phyloP scores from a whole-genome alignment of 306 rosid genomes.

The Begonia masoniana region DNA sequence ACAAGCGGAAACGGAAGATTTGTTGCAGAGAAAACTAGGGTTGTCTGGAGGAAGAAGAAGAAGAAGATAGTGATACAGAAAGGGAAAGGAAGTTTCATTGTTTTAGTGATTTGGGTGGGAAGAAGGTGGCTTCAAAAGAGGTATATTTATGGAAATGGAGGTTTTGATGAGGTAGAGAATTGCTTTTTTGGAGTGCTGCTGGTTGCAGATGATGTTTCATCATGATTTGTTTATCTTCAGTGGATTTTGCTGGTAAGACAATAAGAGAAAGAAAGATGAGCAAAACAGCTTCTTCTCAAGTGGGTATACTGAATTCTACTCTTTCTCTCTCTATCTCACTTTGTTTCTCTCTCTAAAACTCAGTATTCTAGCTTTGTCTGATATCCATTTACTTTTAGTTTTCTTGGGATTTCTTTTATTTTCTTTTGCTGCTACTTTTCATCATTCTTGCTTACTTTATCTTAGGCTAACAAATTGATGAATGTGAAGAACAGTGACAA shows the following conservation, averaged over 20 bases:
- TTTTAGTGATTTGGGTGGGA: constrained; percentile 34
- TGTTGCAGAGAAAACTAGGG: constrained; percentile 23
- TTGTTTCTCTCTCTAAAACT: constrained; percentile 13
- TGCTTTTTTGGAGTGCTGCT: constrained; percentile 95
- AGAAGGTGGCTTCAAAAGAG: constrained; percentile 22
- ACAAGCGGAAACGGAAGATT: constrained; percentile 39
- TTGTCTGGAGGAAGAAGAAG: constrained; percentile 18
- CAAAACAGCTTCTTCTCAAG: constrained; percentile 7
- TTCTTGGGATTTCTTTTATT: constrained; percentile 41
- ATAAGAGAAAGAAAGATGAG: constrained; percentile 7
- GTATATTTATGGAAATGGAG: constrained; percentile 65
- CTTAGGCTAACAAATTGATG: constrained; percentile 45
- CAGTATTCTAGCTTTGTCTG: constrained; percentile 69
- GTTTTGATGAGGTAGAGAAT: constrained; percentile 50
- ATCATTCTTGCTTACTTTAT: constrained; percentile 94
- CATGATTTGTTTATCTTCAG: constrained; percentile 49
- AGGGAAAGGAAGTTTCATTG: constrained; percentile 55
- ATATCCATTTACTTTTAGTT: constrained; percentile 56
- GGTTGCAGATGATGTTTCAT: constrained; percentile 80
- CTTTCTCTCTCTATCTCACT: constrained; percentile 2
- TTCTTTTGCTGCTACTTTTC: constrained; percentile 67
- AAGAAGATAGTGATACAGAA: constrained; percentile 10
- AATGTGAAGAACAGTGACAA: constrained; percentile 35
- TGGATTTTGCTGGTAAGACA: constrained; percentile 74
- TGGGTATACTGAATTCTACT: constrained; percentile 6